Conservation (phyloP, 1,284 basidiomycete species). For the Agaricales sp. region DNA sequence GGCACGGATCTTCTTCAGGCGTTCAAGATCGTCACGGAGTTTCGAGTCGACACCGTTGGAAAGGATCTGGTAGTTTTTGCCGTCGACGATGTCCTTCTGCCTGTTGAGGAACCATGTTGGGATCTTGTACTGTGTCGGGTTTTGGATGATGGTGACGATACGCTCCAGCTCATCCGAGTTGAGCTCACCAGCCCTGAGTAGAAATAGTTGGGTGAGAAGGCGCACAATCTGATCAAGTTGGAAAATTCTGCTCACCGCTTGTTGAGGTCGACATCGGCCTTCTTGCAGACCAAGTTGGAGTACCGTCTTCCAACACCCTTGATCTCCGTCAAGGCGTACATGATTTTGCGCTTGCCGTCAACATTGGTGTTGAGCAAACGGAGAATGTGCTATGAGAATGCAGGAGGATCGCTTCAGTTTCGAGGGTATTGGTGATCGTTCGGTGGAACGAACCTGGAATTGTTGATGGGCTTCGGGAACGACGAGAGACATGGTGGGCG, state of each 20-base stretch:
- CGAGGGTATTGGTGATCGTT: too few relatives aligned
- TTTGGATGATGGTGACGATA: conserved; percentile 99
- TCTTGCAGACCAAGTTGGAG: conserved; percentile 99
- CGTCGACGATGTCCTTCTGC: conserved; percentile 96
- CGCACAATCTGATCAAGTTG: neutral
- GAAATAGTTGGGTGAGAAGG: neutral
- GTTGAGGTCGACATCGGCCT: conserved; percentile 98
- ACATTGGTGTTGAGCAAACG: conserved; percentile 99
- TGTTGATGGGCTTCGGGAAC: conserved; percentile 88
- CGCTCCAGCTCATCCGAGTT: conserved; percentile 98
- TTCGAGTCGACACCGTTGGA: conserved; percentile 99
- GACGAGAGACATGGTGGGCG: conserved; percentile 75
- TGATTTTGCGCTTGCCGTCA: conserved; percentile 97
- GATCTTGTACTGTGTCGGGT: conserved; percentile 99
- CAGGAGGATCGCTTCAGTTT: conserved; percentile 7
- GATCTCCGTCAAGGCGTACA: conserved; percentile 98
- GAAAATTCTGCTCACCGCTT: conserved; percentile 70
- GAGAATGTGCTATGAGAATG: conserved; percentile 70
- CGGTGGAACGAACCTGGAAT: conserved; percentile 68
- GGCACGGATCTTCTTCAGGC: conserved; percentile 98
- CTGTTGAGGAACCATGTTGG: conserved; percentile 99
- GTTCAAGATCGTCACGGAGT: conserved; percentile 96
- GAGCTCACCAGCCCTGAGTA: conserved; percentile 76
- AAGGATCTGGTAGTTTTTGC: conserved; percentile 93
- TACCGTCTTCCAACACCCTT: conserved; percentile 99